Evolutionary conservation across 805 yeast genomes (phyloP).

Genomic region (Candida railenensis): DNA sequence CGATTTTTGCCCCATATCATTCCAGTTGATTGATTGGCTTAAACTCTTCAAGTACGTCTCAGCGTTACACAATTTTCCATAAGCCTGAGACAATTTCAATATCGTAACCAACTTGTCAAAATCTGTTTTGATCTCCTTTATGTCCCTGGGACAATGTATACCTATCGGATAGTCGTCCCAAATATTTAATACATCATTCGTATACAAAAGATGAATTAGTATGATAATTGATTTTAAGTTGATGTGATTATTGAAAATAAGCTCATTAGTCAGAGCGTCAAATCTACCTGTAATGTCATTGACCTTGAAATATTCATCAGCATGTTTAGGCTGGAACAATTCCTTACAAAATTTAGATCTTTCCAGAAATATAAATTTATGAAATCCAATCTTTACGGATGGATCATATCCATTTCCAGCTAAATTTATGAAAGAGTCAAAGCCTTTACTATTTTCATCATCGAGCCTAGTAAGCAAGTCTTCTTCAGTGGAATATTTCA

Average conservation of each 20-base stretch:
- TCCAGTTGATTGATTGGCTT: constrained; percentile 1
- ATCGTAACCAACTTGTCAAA: constrained; percentile 24
- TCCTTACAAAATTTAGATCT: constrained; percentile 31
- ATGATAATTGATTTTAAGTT: constrained; percentile 40
- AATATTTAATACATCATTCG: constrained; percentile 42
- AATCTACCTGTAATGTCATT: constrained; percentile 25
- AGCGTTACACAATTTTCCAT: constrained; percentile 24
- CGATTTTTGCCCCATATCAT: constrained; percentile 15
- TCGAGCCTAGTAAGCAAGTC: constrained; percentile 5
- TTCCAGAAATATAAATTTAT: constrained; percentile 26
- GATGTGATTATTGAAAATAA: constrained; percentile 21
- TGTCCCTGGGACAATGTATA: constrained; percentile 25
- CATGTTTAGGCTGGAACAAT: not conserved
- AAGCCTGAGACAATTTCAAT: constrained; percentile 21
- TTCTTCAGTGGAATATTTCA: constrained; percentile 9
- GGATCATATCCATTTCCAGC: constrained; percentile 12
- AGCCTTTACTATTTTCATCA: constrained; percentile 20
- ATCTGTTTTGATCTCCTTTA: constrained; percentile 25
- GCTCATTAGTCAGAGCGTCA: constrained; percentile 9
- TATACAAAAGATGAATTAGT: constrained; percentile 47
- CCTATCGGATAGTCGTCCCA: constrained; percentile 42
- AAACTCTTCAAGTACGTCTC: constrained; percentile 10
- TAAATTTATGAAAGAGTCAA: constrained; percentile 34
- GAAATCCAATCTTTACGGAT: constrained; percentile 32
- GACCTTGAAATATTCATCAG: constrained; percentile 17